Percentiles rank a stretch among this genome's conserved stretches.
These are phyloP conservation scores for Hypocrella siamensis DNA, from an alignment of 2,329 filamentous ascomycete genomes.

Conservation along the genomic window DNA sequence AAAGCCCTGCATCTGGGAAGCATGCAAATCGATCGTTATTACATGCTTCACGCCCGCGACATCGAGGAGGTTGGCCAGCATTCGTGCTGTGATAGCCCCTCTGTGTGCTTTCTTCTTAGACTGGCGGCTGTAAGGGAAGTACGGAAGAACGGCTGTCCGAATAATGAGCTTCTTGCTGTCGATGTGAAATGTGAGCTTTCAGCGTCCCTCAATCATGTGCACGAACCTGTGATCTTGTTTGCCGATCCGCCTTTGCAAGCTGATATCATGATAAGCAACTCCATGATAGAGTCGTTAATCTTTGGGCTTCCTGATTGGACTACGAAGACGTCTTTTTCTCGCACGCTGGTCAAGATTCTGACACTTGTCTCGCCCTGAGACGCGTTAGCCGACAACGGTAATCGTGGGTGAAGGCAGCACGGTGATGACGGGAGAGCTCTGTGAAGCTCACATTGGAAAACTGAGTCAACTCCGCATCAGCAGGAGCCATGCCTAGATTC, in stretches of 20 bases:
- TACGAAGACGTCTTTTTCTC: conserved; percentile 98
- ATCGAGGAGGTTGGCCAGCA: conserved; percentile 87
- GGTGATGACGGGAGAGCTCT: conserved; percentile 6
- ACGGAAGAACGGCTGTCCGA: conserved; percentile 63
- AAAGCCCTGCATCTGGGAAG: conserved; percentile 98
- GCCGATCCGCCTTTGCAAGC: conserved; percentile 96
- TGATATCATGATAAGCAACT: conserved; percentile 97
- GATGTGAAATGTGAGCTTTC: conserved; percentile 2
- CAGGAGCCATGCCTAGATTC: conserved; percentile 50
- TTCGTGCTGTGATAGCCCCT: conserved; percentile 88
- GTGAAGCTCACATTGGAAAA: conserved; percentile 49
- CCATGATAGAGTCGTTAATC: conserved; percentile 99
- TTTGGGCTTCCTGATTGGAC: conserved; percentile 90
- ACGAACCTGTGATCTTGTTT: conserved; percentile 84
- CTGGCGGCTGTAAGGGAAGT: conserved; percentile 98
- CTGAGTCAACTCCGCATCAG: conserved; percentile 49
- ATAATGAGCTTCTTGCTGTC: too few relatives aligned
- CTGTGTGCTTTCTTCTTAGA: conserved; percentile 98
- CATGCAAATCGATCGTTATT: conserved; percentile 91
- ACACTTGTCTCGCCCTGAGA: conserved; percentile 52
- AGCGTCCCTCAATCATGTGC: conserved; percentile 1
- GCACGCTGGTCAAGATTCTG: conserved; percentile 58
- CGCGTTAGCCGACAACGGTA: conserved; percentile 7
- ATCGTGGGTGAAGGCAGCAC: background rate
- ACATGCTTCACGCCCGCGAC: conserved; percentile 95